A percentile compares a stretch with the other conserved stretches of the same genome.
These are phyloP conservation scores for Dictyostelium firmibasis DNA, from an alignment of 78 protist species.

Conservation along the genomic window DNA sequence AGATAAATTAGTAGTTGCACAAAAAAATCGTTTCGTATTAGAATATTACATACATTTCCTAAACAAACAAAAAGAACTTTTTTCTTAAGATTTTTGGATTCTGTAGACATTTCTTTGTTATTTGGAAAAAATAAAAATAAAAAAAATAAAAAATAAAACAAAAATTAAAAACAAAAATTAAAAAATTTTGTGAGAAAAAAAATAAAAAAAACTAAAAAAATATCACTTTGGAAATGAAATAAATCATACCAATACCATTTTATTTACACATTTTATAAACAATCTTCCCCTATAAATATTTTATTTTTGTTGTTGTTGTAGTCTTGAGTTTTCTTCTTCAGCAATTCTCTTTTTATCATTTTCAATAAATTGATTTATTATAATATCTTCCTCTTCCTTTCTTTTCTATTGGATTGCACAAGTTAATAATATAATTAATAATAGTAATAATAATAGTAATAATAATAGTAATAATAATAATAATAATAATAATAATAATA, in stretches of 20 bases:
- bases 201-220: not conserved
- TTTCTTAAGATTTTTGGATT: not conserved
- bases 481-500: not conserved
- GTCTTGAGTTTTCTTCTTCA: not conserved
- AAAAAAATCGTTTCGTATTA: too few relatives aligned
- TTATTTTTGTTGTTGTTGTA: not conserved
- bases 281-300: too few relatives aligned
- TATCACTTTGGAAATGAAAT: not conserved
- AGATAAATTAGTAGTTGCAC: too few relatives aligned
- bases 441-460: not conserved
- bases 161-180: not conserved
- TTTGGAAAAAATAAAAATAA: not conserved
- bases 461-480: not conserved
- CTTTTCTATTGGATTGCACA: slow-evolving; percentile 3
- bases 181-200: not conserved
- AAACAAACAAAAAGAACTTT: slow-evolving; percentile 68
- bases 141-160: not conserved
- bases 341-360: slow-evolving; percentile 13
- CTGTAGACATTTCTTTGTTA: not conserved
- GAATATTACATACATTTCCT: slow-evolving; percentile 51
- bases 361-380: not conserved
- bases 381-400: slow-evolving; percentile 13
- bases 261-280: not conserved
- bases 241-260: not conserved
- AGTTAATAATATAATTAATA: not conserved